Base-by-base conservation (phyloP, 1,284 basidiomycete species). In the Paramarasmius palmivorus region DNA sequence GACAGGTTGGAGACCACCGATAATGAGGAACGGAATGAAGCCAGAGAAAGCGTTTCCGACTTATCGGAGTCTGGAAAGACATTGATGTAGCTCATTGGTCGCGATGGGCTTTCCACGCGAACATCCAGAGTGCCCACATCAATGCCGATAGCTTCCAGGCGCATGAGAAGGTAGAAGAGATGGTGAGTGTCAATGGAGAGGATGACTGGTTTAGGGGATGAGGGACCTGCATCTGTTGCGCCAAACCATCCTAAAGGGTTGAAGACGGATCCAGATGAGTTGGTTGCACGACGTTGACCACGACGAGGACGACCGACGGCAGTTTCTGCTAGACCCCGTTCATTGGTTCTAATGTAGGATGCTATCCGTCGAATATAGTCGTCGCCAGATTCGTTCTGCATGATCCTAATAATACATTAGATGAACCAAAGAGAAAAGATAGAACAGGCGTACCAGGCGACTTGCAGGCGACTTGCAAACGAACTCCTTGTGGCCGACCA, bases 111-210 rank as follows among this genome's bases (percentile, higher is more conserved):
- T 62, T 88, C 80, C 52, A 92, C 74, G 38, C 78, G 80, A 56
- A 90, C 82, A 66, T 96, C 93, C 53, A 96, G 78, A n/a, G 86
- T 82, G 49, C 93, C 93, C 34, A 91, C 79, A 48, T 83, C 72
- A 52, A 92, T 73, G 14, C 84, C 87, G 34, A 92, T 70, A 2
- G 83, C 91, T 68, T 96, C 93, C 59, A 95, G 79, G 42, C 92
- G 88, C 71, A 95, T 88, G 53, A 96, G 80, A 58, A 93, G 71
- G 69, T 95, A 96, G 78, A 90, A 93, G 10, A 96, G 81, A 62
- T 90, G 92, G 67, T 93, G 90, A 15, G 81, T 83, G 69, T 94
- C 90, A 60, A 91, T 79, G 7, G 81, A 68, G 45, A 94, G 80
- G 10, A 87, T 72, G 36, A 89, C 72, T 3, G 88, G 82, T 63